phyloP scores from a whole-genome alignment of 2,329 filamentous ascomycete species.

The Penicillium sp. region DNA sequence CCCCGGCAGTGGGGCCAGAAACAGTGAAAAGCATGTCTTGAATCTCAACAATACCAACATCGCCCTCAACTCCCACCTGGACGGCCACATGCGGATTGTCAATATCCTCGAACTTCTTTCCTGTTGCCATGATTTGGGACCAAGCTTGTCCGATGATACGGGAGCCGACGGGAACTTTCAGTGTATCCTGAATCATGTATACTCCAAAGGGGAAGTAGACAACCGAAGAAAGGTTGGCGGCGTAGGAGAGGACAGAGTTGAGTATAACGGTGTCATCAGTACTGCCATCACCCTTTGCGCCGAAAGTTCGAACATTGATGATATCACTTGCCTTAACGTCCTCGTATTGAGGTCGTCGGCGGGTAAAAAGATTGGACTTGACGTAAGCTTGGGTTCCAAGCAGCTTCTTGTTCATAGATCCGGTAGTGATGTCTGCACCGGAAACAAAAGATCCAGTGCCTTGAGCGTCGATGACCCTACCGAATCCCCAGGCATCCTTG shows the following conservation, averaged over 20 bases:
- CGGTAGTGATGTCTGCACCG: too few species aligned
- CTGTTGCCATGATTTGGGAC: constrained; percentile 34
- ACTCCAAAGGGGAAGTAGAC: constrained; percentile 74
- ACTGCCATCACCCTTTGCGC: constrained; percentile 50
- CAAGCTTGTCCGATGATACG: constrained; percentile 59
- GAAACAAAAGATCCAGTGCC: background rate
- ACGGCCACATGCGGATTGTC: constrained; percentile 25
- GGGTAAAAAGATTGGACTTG: constrained; percentile 13
- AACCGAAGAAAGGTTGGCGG: constrained; percentile 39
- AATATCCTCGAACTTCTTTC: constrained; percentile 28
- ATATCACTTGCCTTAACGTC: constrained; percentile 26
- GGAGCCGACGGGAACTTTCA: constrained; percentile 60
- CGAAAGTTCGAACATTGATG: constrained; percentile 38
- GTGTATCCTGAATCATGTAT: constrained; percentile 67
- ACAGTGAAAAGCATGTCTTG: constrained; percentile 36
- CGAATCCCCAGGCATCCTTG: constrained; percentile 24
- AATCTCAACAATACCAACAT: constrained; percentile 37
- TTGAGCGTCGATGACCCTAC: constrained; percentile 6
- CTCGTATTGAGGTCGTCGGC: constrained; percentile 12
- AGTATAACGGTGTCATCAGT: constrained; percentile 42
- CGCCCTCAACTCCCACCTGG: constrained; percentile 29
- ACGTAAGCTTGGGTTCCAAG: constrained; percentile 3
- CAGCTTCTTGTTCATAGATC: constrained; percentile 7
- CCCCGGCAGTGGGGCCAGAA: constrained; percentile 35
- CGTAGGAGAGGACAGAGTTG: constrained; percentile 18